Percentiles rank a stretch among this genome's conserved stretches.
Conservation (phyloP, 1,284 basidiomycete genomes). For the Pterulicium gracile region DNA sequence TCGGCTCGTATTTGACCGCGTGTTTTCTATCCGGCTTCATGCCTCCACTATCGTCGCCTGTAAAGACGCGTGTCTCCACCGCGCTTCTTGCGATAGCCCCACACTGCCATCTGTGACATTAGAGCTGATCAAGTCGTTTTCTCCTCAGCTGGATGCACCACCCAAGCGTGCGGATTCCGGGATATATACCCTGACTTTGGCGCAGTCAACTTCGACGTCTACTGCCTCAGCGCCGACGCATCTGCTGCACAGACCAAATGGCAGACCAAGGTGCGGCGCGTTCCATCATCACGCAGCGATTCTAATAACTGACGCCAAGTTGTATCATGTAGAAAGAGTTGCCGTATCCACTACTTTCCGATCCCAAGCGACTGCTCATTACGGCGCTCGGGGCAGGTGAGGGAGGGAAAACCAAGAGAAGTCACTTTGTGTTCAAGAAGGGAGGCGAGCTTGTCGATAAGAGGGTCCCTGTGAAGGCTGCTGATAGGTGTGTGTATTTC, state of each 20-base stretch:
- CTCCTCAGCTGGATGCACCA: constrained; percentile 70
- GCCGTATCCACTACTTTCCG: constrained; percentile 79
- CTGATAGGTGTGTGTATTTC: constrained; percentile 47
- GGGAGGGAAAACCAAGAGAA: constrained; percentile 76
- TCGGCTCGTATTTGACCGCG: constrained; percentile 2
- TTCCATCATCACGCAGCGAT: not conserved
- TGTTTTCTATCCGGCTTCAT: constrained; percentile 3
- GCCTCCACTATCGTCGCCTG: too few relatives aligned
- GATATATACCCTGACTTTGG: constrained; percentile 73
- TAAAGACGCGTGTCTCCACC: too few relatives aligned
- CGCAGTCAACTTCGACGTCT: constrained; percentile 62
- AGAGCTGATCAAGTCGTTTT: constrained; percentile 6
- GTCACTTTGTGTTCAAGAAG: constrained; percentile 85
- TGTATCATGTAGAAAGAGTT: constrained; percentile 53
- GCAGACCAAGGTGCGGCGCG: constrained; percentile 60
- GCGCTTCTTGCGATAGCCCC: too few relatives aligned
- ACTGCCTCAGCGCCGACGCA: constrained; percentile 81
- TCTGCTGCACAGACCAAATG: constrained; percentile 71
- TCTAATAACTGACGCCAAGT: constrained; percentile 5
- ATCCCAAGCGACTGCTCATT: constrained; percentile 76
- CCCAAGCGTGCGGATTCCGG: constrained; percentile 82
- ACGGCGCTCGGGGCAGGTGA: constrained; percentile 73
- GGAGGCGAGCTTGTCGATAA: constrained; percentile 80
- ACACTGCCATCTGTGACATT: not conserved
- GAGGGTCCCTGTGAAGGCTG: constrained; percentile 76